Conservation (phyloP, 129 eudicot genomes). For the Artemisia argyi region DNA sequence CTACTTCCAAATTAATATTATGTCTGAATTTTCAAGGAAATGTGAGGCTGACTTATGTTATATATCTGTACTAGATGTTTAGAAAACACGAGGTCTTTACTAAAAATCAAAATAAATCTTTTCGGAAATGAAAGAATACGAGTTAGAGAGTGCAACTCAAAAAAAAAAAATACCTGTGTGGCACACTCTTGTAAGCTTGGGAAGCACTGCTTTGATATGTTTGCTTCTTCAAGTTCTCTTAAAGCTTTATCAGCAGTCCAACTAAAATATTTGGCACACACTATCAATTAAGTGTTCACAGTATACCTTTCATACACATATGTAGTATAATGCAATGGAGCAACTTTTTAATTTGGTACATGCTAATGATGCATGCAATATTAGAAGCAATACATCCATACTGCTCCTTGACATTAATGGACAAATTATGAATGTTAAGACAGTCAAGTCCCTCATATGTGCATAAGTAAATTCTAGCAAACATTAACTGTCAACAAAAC, state of each 20-base stretch:
- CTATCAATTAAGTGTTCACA: conserved; percentile 12
- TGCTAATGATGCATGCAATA: background rate
- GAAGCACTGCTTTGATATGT: conserved; percentile 72
- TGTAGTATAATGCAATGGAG: background rate
- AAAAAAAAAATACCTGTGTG: conserved; percentile 47
- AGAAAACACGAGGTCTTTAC: background rate
- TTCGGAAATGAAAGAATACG: background rate
- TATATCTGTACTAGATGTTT: background rate
- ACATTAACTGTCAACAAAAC: background rate
- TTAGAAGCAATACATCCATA: background rate
- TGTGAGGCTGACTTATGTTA: background rate
- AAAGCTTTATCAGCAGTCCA: conserved; percentile 91
- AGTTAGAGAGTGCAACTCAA: background rate
- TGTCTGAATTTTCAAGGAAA: conserved; percentile 8
- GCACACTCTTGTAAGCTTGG: conserved; percentile 82
- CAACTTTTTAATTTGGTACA: background rate
- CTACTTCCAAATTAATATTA: conserved; percentile 14
- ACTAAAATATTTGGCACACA: conserved; percentile 35
- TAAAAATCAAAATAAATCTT: background rate
- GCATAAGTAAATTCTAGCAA: conserved; percentile 10
- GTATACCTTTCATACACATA: conserved; percentile 5
- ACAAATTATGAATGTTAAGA: background rate
- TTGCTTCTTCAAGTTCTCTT: conserved; percentile 89
- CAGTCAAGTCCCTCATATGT: background rate
- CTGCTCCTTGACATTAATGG: background rate